Base-by-base conservation (phyloP, 495 filamentous ascomycete species). In the Trichoderma parareesei region DNA sequence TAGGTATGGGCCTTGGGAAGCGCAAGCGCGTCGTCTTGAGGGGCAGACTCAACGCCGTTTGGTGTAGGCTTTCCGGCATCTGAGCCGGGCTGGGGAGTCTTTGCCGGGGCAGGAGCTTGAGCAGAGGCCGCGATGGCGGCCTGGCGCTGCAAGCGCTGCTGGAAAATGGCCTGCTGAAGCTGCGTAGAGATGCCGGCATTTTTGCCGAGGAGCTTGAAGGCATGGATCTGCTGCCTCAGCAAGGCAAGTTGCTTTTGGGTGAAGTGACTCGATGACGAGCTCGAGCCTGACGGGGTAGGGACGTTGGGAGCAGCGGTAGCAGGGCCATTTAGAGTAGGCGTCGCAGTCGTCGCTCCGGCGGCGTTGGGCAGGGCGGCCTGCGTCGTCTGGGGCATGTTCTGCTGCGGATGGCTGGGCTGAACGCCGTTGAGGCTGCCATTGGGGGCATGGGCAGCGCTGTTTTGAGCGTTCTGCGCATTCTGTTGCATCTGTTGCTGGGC, bases 131-230 rank as follows among this genome's bases (percentile, higher is more conserved):
- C 41, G 20, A 79, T 79, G n/a, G 83, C 80, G 3, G 84, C 78
- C 65, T 87, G 84, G 43, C 84, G 80, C 53, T 79, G 79, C 67
- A 89, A 87, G 59, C 89, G 87, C 13, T 87, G 84, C 33, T 86
- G 79, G 69, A 91, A 92, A 4, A 96, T 82, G 66, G 87, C 84
- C 69, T 90, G 87, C 71, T 92, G 88, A 46, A 93, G 78, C 49
- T 80, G 77, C n/a, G 80, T 73, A 2, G 92, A 90, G 16, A 97
- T 85, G 0, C 90, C 84, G 37, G 86, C 78, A 64, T 94, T 94
- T 74, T 91, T 94, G 11, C 87, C 85, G 1, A 96, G 79, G 68
- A 87, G 78, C 74, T 91, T 90, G 78, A 96, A 95, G 6, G 90
- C 90, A 67, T 84, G 74, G 53, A 96, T 93, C 71, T 96, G 92